A percentile compares a stretch with the other conserved stretches of the same genome.
These are phyloP conservation scores for Fusarium mexicanum DNA, from an alignment of 2,329 filamentous ascomycete species.

Conservation along the genomic window DNA sequence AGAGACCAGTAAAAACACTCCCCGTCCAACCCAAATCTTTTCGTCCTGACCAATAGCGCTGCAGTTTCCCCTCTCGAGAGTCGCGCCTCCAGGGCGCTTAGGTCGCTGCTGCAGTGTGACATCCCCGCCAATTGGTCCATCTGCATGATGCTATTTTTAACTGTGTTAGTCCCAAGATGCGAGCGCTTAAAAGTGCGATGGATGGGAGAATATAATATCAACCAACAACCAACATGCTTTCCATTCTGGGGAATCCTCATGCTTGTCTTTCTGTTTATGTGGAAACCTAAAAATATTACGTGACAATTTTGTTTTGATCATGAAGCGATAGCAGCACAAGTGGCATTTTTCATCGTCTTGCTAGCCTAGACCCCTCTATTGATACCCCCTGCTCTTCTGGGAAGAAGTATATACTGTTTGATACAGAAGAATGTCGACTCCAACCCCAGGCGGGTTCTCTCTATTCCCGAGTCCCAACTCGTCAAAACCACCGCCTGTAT, in stretches of 20 bases:
- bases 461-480: slow-evolving; percentile 64
- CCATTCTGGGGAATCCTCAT: neutral
- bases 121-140: slow-evolving; percentile 42
- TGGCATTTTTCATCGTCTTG: slow-evolving; percentile 2
- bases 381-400: slow-evolving; percentile 41
- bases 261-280: neutral
- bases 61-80: slow-evolving; percentile 22
- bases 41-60: slow-evolving; percentile 4
- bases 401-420: slow-evolving; percentile 40
- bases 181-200: slow-evolving; percentile 31
- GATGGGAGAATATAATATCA: slow-evolving; percentile 27
- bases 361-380: neutral
- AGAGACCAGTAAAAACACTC: slow-evolving; percentile 21
- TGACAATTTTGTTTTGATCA: slow-evolving; percentile 17
- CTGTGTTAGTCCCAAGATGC: slow-evolving; percentile 22
- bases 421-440: slow-evolving; percentile 52
- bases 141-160: slow-evolving; percentile 32
- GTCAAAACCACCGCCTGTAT: slow-evolving; percentile 44
- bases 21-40: slow-evolving; percentile 18
- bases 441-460: slow-evolving; percentile 62
- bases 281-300: neutral
- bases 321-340: slow-evolving; percentile 42
- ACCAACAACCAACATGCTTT: slow-evolving; percentile 7
- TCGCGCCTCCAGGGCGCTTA: slow-evolving; percentile 39
- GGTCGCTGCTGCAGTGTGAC: slow-evolving; percentile 46